phyloP scores from a whole-genome alignment of 2,329 filamentous ascomycete species.

The Alternaria sp. region DNA sequence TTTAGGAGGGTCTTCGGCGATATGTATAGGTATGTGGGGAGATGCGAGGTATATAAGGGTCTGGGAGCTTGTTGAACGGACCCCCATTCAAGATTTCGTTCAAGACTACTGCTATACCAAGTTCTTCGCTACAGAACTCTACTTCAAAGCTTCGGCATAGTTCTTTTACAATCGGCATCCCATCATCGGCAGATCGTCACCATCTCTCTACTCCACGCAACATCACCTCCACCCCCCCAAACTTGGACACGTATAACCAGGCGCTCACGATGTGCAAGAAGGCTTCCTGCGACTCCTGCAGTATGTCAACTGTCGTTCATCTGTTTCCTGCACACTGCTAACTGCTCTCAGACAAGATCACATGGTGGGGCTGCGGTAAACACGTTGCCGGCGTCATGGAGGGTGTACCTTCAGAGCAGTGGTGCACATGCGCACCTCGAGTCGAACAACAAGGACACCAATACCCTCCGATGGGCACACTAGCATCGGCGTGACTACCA shows the following conservation, averaged over 20 bases:
- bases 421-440: conserved; percentile 72
- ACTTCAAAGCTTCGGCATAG: neutral
- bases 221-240: neutral
- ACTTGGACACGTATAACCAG: neutral
- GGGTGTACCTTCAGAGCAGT: conserved; percentile 63
- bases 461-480: conserved; percentile 70
- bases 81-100: neutral
- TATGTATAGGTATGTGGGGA: neutral
- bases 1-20: neutral
- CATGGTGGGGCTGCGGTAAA: conserved; percentile 72
- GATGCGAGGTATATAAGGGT: conserved; percentile 6
- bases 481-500: conserved; percentile 40
- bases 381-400: conserved; percentile 71
- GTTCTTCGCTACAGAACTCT: neutral
- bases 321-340: conserved; percentile 3
- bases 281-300: conserved; percentile 68
- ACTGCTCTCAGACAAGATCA: conserved; percentile 59
- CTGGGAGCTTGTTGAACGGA: neutral
- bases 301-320: conserved; percentile 57
- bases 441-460: conserved; percentile 67
- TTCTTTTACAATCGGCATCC: neutral
- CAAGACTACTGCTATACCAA: neutral
- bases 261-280: conserved; percentile 68
- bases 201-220: neutral
- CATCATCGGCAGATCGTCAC: neutral